These are phyloP conservation scores for Trifolium repens DNA, from an alignment of 306 rosid genomes.

Conservation along the genomic window DNA sequence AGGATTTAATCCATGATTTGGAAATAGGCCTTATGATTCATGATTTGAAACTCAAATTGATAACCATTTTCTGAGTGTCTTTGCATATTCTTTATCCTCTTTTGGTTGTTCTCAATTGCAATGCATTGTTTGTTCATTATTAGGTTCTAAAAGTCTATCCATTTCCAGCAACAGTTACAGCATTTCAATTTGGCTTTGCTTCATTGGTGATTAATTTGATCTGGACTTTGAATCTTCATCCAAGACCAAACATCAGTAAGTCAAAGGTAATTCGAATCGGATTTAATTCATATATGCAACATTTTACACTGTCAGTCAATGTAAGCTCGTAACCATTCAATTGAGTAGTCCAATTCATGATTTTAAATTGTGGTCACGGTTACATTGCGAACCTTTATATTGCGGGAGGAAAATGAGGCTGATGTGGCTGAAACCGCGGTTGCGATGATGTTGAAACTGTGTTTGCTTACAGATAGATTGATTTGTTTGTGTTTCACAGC, in stretches of 20 bases:
- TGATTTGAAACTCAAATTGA: neutral
- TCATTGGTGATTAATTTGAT: conserved; percentile 58
- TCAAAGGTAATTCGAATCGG: conserved; percentile 54
- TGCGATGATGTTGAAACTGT: neutral
- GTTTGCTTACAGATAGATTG: neutral
- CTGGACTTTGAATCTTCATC: conserved; percentile 65
- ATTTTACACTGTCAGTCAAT: too few relatives aligned
- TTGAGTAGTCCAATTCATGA: neutral
- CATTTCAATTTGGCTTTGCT: conserved; percentile 63
- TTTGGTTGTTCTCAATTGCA: conserved; percentile 49
- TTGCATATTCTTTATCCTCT: neutral
- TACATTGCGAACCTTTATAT: neutral
- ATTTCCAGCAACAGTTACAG: conserved; percentile 84
- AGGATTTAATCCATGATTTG: neutral
- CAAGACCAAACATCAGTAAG: conserved; percentile 59
- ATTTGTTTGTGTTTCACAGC: conserved; percentile 45
- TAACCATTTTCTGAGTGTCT: neutral
- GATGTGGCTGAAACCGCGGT: too few relatives aligned
- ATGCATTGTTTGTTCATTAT: conserved; percentile 47
- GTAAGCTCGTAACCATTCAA: too few relatives aligned
- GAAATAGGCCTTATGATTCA: neutral
- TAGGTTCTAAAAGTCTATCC: conserved; percentile 91
- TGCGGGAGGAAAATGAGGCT: neutral
- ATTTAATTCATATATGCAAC: too few relatives aligned
- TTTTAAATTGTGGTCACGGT: neutral